Conservation (phyloP, 306 rosid genomes). For the Glycine latifolia region DNA sequence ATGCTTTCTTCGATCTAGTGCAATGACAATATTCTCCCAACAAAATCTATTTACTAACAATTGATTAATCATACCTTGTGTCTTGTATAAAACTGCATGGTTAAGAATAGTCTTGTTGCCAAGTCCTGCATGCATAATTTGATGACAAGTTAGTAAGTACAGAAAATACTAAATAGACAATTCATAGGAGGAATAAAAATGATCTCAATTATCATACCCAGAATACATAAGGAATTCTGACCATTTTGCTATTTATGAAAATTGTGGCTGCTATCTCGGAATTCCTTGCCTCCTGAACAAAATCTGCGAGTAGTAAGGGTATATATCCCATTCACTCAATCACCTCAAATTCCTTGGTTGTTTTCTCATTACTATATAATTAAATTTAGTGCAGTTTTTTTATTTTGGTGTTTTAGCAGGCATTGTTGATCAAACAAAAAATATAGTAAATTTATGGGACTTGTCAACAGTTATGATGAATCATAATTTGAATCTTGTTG, state of each 20-base stretch:
- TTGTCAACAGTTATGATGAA: neutral
- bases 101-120: slow-evolving; percentile 78
- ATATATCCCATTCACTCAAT: slow-evolving; percentile 31
- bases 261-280: slow-evolving; percentile 78
- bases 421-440: neutral
- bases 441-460: slow-evolving; percentile 22
- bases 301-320: slow-evolving; percentile 60
- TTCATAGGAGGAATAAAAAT: slow-evolving; percentile 22
- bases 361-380: slow-evolving; percentile 12
- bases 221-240: slow-evolving; percentile 79
- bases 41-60: slow-evolving; percentile 26
- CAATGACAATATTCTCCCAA: neutral
- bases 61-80: slow-evolving; percentile 61
- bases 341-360: slow-evolving; percentile 19
- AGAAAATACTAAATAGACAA: slow-evolving; percentile 16
- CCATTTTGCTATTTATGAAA: slow-evolving; percentile 68
- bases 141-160: slow-evolving; percentile 26
- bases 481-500: slow-evolving; percentile 23
- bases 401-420: slow-evolving; percentile 8
- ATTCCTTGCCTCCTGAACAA: slow-evolving; percentile 86
- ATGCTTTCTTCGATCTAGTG: slow-evolving; percentile 7
- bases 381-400: neutral
- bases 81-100: slow-evolving; percentile 81
- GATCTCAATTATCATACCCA: slow-evolving; percentile 68
- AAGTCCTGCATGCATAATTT: slow-evolving; percentile 64